Conservation (phyloP, 345 rosid species). For the Eucalyptus leucophloia region DNA sequence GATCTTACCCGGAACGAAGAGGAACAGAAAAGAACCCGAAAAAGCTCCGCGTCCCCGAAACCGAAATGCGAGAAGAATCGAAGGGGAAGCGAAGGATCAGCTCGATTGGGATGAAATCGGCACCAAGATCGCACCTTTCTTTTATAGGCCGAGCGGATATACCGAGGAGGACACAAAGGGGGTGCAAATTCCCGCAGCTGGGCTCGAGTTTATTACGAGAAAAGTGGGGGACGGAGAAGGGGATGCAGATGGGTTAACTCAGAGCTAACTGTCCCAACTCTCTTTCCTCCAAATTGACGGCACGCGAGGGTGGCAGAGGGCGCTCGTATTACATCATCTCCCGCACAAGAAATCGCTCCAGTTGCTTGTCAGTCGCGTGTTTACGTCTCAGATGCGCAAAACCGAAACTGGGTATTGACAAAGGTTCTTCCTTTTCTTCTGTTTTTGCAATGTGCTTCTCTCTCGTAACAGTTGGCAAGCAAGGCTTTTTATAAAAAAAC, state of each 20-base stretch:
- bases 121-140: background rate
- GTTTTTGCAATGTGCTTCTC: background rate
- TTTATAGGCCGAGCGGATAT: constrained; percentile 17
- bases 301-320: background rate
- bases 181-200: background rate
- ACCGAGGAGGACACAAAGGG: constrained; percentile 6
- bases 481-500: background rate
- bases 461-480: background rate
- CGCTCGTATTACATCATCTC: background rate
- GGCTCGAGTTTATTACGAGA: constrained; percentile 1
- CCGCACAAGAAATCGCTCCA: constrained; percentile 3
- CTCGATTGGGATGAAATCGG: background rate
- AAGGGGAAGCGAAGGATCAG: background rate
- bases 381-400: background rate
- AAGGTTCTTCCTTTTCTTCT: background rate
- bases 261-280: background rate
- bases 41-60: constrained; percentile 8
- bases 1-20: background rate
- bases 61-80: background rate
- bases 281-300: background rate
- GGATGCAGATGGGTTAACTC: background rate
- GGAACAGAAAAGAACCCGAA: background rate
- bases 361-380: background rate
- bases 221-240: constrained; percentile 25
- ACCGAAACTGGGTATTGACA: background rate